phyloP scores from a whole-genome alignment of 2,329 filamentous ascomycete species.

The Claviceps quebecensis region DNA sequence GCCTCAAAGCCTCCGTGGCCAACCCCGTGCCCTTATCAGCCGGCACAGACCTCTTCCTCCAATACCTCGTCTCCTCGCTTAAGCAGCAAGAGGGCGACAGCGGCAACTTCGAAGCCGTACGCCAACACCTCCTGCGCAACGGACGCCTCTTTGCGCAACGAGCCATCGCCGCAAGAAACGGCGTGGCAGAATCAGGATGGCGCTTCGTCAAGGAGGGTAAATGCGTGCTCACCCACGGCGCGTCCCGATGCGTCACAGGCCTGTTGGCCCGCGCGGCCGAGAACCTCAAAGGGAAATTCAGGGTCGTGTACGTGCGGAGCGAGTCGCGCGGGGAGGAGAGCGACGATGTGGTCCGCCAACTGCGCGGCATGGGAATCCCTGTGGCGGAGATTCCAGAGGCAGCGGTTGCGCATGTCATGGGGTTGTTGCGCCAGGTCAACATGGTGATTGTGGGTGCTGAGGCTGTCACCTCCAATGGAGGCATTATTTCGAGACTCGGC shows the following conservation, averaged over 20 bases:
- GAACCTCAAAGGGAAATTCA: slow-evolving; percentile 52
- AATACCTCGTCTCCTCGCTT: slow-evolving; percentile 71
- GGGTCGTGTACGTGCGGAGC: slow-evolving; percentile 66
- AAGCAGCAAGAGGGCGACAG: slow-evolving; percentile 33
- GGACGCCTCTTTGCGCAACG: slow-evolving; percentile 74
- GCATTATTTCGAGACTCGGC: slow-evolving; percentile 78
- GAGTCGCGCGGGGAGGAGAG: slow-evolving; percentile 45
- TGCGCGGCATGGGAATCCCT: slow-evolving; percentile 62
- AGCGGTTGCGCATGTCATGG: slow-evolving; percentile 69
- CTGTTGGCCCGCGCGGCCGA: slow-evolving; percentile 56
- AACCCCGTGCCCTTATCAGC: slow-evolving; percentile 89
- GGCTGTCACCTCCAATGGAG: slow-evolving; percentile 86
- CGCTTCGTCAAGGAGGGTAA: slow-evolving; percentile 66
- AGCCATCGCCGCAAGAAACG: slow-evolving; percentile 71
- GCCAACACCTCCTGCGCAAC: slow-evolving; percentile 73
- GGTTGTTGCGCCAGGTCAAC: slow-evolving; percentile 41
- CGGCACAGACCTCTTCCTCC: slow-evolving; percentile 88
- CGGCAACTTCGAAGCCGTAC: slow-evolving; percentile 59
- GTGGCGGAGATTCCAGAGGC: slow-evolving; percentile 48
- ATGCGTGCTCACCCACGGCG: slow-evolving; percentile 82
- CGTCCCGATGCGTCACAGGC: slow-evolving; percentile 68
- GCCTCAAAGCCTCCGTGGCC: slow-evolving; percentile 62
- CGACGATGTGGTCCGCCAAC: slow-evolving; percentile 52
- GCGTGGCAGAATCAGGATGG: slow-evolving; percentile 67
- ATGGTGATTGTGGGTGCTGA: slow-evolving; percentile 58